These are phyloP conservation scores for Dictyostelium firmibasis DNA, from an alignment of 78 protist genomes.

Conservation along the genomic window DNA sequence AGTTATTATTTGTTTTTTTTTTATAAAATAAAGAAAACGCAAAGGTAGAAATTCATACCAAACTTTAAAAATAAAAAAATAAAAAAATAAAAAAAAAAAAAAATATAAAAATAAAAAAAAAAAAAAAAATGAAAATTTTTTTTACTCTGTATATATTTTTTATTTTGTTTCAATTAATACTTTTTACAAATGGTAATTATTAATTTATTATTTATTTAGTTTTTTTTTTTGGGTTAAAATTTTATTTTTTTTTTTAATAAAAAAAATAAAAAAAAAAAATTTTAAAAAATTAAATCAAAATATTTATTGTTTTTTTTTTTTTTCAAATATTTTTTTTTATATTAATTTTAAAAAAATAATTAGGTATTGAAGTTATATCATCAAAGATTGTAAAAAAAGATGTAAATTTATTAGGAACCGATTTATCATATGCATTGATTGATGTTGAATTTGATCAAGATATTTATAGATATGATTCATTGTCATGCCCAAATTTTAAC, in stretches of 20 bases:
- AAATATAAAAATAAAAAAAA: too few relatives aligned
- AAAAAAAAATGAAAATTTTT: background rate
- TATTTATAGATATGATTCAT: background rate
- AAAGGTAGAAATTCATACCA: background rate
- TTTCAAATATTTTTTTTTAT: too few relatives aligned
- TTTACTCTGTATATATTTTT: background rate
- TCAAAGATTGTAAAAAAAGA: background rate
- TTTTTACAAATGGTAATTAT: background rate
- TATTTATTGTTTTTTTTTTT: too few relatives aligned
- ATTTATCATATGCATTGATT: slow-evolving; percentile 31
- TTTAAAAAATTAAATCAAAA: too few relatives aligned
- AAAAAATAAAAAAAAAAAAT: too few relatives aligned
- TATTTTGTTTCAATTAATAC: background rate
- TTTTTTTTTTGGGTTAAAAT: too few relatives aligned
- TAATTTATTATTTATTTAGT: too few relatives aligned
- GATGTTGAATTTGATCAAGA: slow-evolving; percentile 28
- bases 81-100: too few relatives aligned
- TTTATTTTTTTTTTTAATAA: background rate
- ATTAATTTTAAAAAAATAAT: background rate
- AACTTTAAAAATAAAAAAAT: too few relatives aligned
- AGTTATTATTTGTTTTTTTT: background rate
- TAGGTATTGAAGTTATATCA: background rate
- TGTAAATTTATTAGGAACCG: slow-evolving; percentile 24
- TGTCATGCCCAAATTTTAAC: slow-evolving; percentile 30
- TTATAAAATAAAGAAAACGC: background rate